Base-by-base conservation (phyloP, 2,329 filamentous ascomycete genomes). In the Apiospora phragmitis region DNA sequence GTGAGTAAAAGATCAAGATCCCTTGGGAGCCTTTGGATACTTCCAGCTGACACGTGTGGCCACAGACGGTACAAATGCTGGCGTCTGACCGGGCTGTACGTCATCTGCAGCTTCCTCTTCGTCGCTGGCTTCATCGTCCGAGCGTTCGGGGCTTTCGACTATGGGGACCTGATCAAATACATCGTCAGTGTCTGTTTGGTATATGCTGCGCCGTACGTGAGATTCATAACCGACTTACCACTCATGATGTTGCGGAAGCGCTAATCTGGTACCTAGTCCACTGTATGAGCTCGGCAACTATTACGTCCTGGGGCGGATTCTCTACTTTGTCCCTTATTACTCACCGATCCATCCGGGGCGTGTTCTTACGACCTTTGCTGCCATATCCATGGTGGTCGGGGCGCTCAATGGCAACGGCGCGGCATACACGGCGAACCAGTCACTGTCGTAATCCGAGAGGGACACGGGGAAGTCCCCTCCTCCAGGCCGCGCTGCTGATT, bases 231-330 rank as follows among this genome's bases (percentile, higher is more conserved):
- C 45, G 41, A 47, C 24, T 12, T 55, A 38, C 16, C 24, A 11
- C 6, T 18, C 8, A 24, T 43, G 18, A 21, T 32, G 3, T 35
- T 12, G 12, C 32, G 55, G 55, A n/a, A 47, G 11, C 7, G 24
- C 65, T 47, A n/a, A 62, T 32, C 11, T 11, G 32, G 21, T 8
- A 32, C 32, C 21, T 59, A 85, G 85, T 24, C 88, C 88, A 1
- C 79, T 90, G 11, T 86, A 89, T 68, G 87, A 88, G 70, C 83
- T 88, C 4, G 83, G 84, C 55, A 89, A 90, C 75, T 90, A 90
- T 76, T 85, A 89, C 73, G 82, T 89, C 65, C 84, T 90, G 67
- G 85, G 85, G 2, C 84, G 88, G 2, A 82, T 89, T 21, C 80
- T 90, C 8, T 87, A 86, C 77, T 90, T 90, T 77, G 83, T 89